These are phyloP conservation scores for Rhizopus delemar DNA, from an alignment of 371 early-diverging fungal species.

Conservation along the genomic window DNA sequence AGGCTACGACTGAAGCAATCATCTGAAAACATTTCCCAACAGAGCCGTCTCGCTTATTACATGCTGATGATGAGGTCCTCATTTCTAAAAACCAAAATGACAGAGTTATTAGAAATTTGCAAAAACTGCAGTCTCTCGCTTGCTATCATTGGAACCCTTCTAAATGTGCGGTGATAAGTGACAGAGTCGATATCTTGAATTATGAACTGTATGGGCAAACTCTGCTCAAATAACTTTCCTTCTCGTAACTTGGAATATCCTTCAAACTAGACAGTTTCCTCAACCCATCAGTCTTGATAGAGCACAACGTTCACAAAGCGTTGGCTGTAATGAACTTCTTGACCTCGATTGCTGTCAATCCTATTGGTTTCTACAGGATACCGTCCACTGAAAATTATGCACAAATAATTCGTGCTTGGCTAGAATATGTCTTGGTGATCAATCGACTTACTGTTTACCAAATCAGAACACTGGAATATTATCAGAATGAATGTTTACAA, in stretches of 20 bases:
- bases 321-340: background rate
- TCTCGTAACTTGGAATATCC: conserved; percentile 15
- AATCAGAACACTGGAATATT: conserved; percentile 3
- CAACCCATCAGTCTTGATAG: background rate
- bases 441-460: background rate
- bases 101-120: conserved; percentile 1
- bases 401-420: conserved; percentile 14
- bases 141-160: conserved; percentile 16
- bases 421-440: conserved; percentile 23
- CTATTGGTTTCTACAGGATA: background rate
- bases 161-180: conserved; percentile 9
- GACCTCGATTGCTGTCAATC: background rate
- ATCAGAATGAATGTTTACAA: no score
- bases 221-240: conserved; percentile 1
- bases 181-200: no score
- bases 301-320: background rate
- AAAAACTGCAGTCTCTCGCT: conserved; percentile 9
- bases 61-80: no score
- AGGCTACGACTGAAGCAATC: background rate
- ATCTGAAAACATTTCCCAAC: background rate
- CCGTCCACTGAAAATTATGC: conserved; percentile 2
- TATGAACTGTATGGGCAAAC: conserved; percentile 1
- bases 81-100: background rate
- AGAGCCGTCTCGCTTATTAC: no score
- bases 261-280: background rate